phyloP scores from a whole-genome alignment of 2,329 filamentous ascomycete genomes.

The Sporothrix schenckii region DNA sequence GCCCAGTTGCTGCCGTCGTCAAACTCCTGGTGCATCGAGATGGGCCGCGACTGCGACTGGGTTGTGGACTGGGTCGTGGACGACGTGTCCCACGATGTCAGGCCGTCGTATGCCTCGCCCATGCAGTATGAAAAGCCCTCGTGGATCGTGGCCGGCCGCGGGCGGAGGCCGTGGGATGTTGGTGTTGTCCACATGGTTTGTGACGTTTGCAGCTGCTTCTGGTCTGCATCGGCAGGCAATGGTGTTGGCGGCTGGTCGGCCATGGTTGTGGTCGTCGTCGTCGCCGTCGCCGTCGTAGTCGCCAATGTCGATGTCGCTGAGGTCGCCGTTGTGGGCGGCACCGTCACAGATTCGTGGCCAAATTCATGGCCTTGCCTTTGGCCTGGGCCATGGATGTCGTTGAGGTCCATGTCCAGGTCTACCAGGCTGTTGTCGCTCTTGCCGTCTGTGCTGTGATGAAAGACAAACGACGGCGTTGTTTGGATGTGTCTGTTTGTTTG shows the following conservation, averaged over 20 bases:
- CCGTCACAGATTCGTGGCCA: constrained; percentile 6
- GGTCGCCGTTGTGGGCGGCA: neutral
- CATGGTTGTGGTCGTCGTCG: constrained; percentile 42
- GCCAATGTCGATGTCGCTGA: constrained; percentile 17
- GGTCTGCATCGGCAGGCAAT: neutral
- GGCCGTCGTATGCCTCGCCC: constrained; percentile 55
- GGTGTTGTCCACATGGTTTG: constrained; percentile 60
- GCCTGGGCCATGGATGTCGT: neutral
- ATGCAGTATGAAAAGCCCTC: constrained; percentile 64
- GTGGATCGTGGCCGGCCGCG: constrained; percentile 62
- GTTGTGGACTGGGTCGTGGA: constrained; percentile 45
- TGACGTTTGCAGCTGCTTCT: constrained; percentile 33
- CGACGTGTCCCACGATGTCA: constrained; percentile 62
- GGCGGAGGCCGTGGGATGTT: constrained; percentile 54
- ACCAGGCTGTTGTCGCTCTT: constrained; percentile 15
- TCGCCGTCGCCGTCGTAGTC: too few relatives aligned
- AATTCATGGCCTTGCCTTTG: neutral
- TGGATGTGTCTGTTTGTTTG: constrained; percentile 18
- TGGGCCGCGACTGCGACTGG: constrained; percentile 55
- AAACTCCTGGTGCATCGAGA: constrained; percentile 62
- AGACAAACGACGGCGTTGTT: constrained; percentile 52
- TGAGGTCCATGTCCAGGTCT: constrained; percentile 40
- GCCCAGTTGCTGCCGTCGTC: constrained; percentile 54
- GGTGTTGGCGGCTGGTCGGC: constrained; percentile 41
- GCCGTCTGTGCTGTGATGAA: constrained; percentile 47